phyloP scores from a whole-genome alignment of 768 basidiomycete genomes.

The Russula olivacea region DNA sequence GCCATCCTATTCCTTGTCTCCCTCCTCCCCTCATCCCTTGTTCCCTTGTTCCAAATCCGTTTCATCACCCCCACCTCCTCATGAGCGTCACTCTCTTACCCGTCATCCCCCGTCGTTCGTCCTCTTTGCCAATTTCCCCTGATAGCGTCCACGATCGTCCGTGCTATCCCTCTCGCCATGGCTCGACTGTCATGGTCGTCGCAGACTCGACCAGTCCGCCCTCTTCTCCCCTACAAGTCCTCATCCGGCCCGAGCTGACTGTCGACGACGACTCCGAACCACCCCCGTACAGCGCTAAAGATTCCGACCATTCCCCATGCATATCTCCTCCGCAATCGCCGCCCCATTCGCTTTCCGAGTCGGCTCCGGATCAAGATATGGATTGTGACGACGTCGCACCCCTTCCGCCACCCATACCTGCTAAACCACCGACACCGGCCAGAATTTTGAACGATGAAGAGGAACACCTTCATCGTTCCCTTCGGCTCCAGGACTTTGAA shows the following conservation, averaged over 20 bases:
- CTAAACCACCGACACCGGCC: slow-evolving; percentile 45
- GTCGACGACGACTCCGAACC: slow-evolving; percentile 20
- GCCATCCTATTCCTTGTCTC: too few relatives aligned
- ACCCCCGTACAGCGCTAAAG: background rate
- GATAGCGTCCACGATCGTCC: slow-evolving; percentile 1
- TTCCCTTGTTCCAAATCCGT: slow-evolving; percentile 5
- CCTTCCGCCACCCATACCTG: slow-evolving; percentile 23
- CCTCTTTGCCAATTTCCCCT: slow-evolving; percentile 19
- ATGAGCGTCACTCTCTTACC: slow-evolving; percentile 20
- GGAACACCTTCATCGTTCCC: slow-evolving; percentile 52
- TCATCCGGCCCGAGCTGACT: slow-evolving; percentile 7
- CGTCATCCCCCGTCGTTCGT: slow-evolving; percentile 15
- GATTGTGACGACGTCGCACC: slow-evolving; percentile 16
- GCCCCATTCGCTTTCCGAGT: slow-evolving; percentile 12
- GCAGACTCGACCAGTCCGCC: slow-evolving; percentile 18
- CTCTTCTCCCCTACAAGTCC: slow-evolving; percentile 12
- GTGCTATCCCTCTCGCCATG: slow-evolving; percentile 15
- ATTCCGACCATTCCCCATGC: slow-evolving; percentile 8
- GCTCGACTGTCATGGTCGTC: slow-evolving; percentile 22
- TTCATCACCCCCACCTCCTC: background rate
- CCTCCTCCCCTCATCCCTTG: background rate
- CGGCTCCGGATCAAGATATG: slow-evolving; percentile 17
- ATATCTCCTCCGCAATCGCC: slow-evolving; percentile 15
- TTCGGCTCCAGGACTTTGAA: slow-evolving; percentile 74
- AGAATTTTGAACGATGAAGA: slow-evolving; percentile 65